A percentile compares a stretch with the other conserved stretches of the same genome.
These are phyloP conservation scores for Brettanomyces anomalus DNA, from an alignment of 805 yeast genomes.

Conservation along the genomic window DNA sequence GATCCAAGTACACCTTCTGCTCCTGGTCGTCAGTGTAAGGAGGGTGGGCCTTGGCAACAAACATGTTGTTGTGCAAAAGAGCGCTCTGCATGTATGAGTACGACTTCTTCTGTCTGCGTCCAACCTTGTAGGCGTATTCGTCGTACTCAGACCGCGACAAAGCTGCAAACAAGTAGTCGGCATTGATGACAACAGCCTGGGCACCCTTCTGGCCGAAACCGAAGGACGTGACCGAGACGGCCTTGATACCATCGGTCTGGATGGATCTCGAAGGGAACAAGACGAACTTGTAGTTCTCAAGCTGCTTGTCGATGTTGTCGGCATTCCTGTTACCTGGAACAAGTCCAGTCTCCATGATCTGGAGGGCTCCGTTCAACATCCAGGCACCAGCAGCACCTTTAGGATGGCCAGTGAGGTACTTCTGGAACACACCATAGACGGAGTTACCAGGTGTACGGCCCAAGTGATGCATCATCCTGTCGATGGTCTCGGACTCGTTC, in stretches of 20 bases:
- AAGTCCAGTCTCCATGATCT: constrained; percentile 82
- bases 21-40: constrained; percentile 90
- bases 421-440: constrained; percentile 96
- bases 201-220: constrained; percentile 99
- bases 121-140: constrained; percentile 61
- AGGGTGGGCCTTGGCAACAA: constrained; percentile 86
- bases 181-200: constrained; percentile 83
- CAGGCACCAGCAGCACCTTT: constrained; percentile 99
- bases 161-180: constrained; percentile 86
- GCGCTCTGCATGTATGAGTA: constrained; percentile 96
- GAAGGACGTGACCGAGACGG: constrained; percentile 92
- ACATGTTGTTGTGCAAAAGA: constrained; percentile 81
- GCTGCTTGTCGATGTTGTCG: constrained; percentile 79
- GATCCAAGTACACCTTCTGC: constrained; percentile 88
- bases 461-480: constrained; percentile 87
- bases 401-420: constrained; percentile 98
- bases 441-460: constrained; percentile 98
- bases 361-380: constrained; percentile 99
- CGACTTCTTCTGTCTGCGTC: constrained; percentile 76
- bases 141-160: constrained; percentile 66
- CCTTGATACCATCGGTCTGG: constrained; percentile 95
- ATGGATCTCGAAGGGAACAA: constrained; percentile 90
- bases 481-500: constrained; percentile 90
- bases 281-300: constrained; percentile 80
- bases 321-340: constrained; percentile 99